phyloP scores from a whole-genome alignment of 2,329 filamentous ascomycete species.

The Monilinia vaccinii-corymbosi region DNA sequence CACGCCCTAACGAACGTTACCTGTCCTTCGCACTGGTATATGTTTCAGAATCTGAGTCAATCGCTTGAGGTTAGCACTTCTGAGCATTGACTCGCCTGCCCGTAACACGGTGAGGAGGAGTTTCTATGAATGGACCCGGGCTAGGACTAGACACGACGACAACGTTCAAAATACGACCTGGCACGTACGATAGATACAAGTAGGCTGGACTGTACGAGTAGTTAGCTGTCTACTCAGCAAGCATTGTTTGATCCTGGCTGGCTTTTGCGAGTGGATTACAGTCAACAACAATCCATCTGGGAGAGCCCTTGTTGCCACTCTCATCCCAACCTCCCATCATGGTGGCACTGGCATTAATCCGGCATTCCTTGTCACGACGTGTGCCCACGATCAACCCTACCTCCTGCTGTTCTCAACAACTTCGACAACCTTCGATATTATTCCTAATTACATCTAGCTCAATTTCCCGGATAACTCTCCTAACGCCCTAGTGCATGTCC shows the following conservation, averaged over 20 bases:
- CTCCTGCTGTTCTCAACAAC: background rate
- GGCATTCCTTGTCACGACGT: background rate
- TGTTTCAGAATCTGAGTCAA: constrained; percentile 4
- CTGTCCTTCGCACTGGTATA: background rate
- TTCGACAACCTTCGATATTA: background rate
- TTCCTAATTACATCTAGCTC: background rate
- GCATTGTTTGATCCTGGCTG: background rate
- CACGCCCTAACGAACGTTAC: background rate
- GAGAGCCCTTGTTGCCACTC: background rate
- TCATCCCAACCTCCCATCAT: background rate
- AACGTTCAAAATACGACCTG: background rate
- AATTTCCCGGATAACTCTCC: background rate
- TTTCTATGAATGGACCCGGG: background rate
- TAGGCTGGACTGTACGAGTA: too few relatives aligned
- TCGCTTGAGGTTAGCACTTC: background rate
- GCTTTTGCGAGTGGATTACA: background rate
- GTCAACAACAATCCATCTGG: background rate
- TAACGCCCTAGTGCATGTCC: background rate
- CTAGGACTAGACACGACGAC: background rate
- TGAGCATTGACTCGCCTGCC: constrained; percentile 4
- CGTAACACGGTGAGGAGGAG: constrained; percentile 7
- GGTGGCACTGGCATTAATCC: background rate
- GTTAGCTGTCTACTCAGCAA: background rate
- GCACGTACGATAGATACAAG: background rate
- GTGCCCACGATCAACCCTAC: background rate